Evolutionary conservation across 306 rosid species (phyloP).

Genomic region (Glycine soja): DNA sequence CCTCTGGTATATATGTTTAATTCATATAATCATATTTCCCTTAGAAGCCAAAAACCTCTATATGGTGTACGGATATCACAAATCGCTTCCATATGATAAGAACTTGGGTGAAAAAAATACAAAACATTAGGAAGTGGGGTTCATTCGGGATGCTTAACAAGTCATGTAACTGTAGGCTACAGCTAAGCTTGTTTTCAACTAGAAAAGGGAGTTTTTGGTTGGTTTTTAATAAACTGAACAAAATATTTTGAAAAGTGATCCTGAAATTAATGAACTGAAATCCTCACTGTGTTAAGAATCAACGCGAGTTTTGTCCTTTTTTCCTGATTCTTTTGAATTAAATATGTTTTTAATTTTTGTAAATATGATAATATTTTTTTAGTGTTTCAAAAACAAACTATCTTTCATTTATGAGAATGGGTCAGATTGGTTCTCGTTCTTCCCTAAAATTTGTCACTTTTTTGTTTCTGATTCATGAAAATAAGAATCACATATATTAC

Average conservation of each 20-base stretch:
- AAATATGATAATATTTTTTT: no score
- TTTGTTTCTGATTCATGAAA: no score
- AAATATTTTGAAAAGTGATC: background rate
- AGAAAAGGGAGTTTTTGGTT: background rate
- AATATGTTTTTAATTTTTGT: background rate
- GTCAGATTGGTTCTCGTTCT: no score
- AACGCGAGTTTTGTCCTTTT: background rate
- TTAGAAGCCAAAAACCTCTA: conserved; percentile 7
- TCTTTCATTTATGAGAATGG: no score
- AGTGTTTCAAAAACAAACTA: no score
- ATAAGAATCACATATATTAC: no score
- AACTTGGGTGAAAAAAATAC: conserved; percentile 16
- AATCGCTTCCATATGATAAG: conserved; percentile 34
- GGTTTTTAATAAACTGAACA: conserved; percentile 1
- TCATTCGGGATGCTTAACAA: background rate
- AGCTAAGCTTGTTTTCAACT: conserved; percentile 24
- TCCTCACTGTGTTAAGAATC: background rate
- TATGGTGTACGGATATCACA: conserved; percentile 3
- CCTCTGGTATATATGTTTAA: background rate
- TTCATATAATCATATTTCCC: background rate
- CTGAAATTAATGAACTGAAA: background rate
- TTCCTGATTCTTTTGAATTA: background rate
- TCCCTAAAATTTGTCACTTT: no score
- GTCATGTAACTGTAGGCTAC: conserved; percentile 14
- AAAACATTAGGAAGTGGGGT: conserved; percentile 36